Base-by-base conservation (phyloP, 495 filamentous ascomycete species). In the Penicillium goetzii region DNA sequence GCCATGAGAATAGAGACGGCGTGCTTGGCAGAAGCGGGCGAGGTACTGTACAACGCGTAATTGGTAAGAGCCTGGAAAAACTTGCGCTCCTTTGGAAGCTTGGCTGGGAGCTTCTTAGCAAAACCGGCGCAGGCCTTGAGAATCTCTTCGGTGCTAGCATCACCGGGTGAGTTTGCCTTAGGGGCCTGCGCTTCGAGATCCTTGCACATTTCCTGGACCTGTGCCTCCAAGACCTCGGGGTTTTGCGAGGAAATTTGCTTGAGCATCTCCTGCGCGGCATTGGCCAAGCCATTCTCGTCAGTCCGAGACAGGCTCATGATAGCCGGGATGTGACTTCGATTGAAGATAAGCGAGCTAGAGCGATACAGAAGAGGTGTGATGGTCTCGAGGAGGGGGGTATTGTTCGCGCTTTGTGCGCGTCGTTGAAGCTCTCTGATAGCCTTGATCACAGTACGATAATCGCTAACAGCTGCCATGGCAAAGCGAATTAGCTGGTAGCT, bases 111-210 rank as follows among this genome's bases (percentile, higher is more conserved):
- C 65, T 86, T 91, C 65, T 85, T 88, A 10, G 93, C 92, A 72
- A 97, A 98, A 3, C 89, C 89, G 9, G 93, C 89, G 68, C 93
- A 96, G 7, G 95, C 94, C 72, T 96, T 97, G 60, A 99, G 81
- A 7, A 92, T 94, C 71, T 97, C 92, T 21, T 93, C 91, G 11
- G 90, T 88, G 2, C 84, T 79, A 3, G 84, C 67, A 58, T 91
- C 88, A 57, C 91, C 90, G 2, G 84, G 66, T 30, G 84, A 84
- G n/a, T 82, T 82, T 15, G 79, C 74, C 17, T 84, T 87, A 4
- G 95, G 94, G 8, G 92, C 90, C 70, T 92, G 86, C 23, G 90
- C 86, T 66, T 91, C 86, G 9, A 99, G 81, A 40, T 90, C 84
- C 68, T 90, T 92, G 76, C 93, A 97, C 59, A 99, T 89, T 66